Evolutionary conservation across 306 rosid species (phyloP).

Genomic region (Ceratonia siliqua): DNA sequence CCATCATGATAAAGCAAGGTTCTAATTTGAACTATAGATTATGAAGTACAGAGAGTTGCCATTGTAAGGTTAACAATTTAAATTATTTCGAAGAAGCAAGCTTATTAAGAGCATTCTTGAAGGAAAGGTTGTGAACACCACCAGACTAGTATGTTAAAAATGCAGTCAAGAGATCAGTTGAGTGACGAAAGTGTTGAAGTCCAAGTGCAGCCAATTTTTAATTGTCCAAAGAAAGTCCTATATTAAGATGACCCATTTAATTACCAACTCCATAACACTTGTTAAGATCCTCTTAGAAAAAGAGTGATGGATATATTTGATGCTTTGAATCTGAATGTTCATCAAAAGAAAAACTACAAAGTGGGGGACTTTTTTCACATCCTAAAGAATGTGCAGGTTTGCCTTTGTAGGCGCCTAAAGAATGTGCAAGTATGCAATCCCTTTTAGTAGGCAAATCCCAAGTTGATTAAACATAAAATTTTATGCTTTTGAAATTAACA

Average conservation of each 20-base stretch:
- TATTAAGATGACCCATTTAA: no score
- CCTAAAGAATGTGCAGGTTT: no score
- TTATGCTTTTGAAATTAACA: background rate
- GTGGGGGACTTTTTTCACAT: background rate
- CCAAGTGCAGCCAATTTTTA: no score
- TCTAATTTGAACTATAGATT: constrained; percentile 25
- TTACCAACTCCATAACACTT: no score
- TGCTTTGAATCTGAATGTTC: no score
- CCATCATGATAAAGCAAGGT: constrained; percentile 45
- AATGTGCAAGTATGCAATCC: no score
- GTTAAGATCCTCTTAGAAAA: background rate
- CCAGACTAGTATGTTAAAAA: background rate
- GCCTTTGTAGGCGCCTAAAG: no score
- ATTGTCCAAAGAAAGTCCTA: no score
- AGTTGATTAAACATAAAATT: background rate
- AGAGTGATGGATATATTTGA: no score
- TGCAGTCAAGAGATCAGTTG: background rate
- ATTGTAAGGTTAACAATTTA: background rate
- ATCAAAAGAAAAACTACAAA: background rate
- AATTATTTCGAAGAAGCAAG: background rate
- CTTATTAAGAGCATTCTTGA: background rate
- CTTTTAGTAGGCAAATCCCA: background rate
- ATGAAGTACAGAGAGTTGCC: background rate
- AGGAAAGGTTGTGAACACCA: background rate
- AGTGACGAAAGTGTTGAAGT: no score